These are phyloP conservation scores for Choiromyces venosus DNA, from an alignment of 495 filamentous ascomycete species.

Conservation along the genomic window DNA sequence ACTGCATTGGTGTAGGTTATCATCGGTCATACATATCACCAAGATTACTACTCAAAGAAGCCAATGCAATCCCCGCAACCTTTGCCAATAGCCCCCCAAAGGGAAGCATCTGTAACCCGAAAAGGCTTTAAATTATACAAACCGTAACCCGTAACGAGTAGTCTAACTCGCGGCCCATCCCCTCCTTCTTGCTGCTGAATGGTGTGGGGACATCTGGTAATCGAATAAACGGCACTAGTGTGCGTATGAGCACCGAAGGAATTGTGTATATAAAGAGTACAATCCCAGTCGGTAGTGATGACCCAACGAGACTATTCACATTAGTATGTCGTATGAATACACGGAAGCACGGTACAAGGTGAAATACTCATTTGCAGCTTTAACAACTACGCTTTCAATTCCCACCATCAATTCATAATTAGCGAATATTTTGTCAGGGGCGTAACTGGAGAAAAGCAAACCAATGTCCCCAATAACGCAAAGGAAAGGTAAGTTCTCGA, in stretches of 20 bases:
- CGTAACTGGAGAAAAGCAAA: background rate
- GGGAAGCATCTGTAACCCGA: slow-evolving; percentile 25
- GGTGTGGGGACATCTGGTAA: slow-evolving; percentile 10
- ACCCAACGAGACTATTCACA: slow-evolving; percentile 13
- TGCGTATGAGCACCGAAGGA: slow-evolving; percentile 20
- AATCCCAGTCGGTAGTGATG: slow-evolving; percentile 15
- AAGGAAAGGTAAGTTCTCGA: background rate
- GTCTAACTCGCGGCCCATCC: slow-evolving; percentile 13
- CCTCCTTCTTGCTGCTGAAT: background rate
- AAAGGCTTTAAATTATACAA: slow-evolving; percentile 15
- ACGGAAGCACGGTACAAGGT: background rate
- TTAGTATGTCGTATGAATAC: background rate
- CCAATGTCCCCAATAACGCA: slow-evolving; percentile 13
- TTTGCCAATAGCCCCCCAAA: slow-evolving; percentile 5
- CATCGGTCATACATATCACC: slow-evolving; percentile 30
- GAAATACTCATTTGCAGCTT: slow-evolving; percentile 29
- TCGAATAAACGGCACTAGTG: slow-evolving; percentile 13
- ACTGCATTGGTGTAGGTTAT: no score
- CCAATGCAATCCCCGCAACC: slow-evolving; percentile 25
- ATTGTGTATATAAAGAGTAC: slow-evolving; percentile 30
- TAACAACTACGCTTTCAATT: slow-evolving; percentile 21
- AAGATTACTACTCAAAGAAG: slow-evolving; percentile 30
- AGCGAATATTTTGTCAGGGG: background rate
- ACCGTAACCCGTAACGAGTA: slow-evolving; percentile 16
- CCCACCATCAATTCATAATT: background rate